phyloP scores from a whole-genome alignment of 306 rosid genomes.

The Senna siamea region DNA sequence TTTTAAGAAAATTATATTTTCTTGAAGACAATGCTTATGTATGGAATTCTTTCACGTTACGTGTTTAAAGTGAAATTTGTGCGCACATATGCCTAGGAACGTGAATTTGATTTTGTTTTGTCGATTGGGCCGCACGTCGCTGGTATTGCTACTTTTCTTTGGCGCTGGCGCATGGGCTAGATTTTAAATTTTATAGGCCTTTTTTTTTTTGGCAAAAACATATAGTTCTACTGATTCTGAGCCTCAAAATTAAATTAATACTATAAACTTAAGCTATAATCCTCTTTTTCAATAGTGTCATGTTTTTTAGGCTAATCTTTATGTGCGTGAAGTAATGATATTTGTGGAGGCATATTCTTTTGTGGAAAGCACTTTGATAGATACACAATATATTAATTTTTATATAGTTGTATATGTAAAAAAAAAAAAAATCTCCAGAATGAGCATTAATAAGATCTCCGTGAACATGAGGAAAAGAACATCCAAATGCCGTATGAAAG shows the following conservation, averaged over 20 bases:
- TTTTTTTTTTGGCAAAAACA: no score
- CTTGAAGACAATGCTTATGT: not conserved
- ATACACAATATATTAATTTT: no score
- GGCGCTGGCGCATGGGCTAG: not conserved
- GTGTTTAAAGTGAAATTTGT: not conserved
- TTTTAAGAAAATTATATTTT: not conserved
- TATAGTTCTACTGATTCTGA: not conserved
- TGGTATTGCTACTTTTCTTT: not conserved
- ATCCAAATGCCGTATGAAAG: not conserved
- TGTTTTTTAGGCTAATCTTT: not conserved
- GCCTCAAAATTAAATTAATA: not conserved
- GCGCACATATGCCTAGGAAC: not conserved
- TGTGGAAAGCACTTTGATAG: not conserved
- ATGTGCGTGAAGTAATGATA: not conserved
- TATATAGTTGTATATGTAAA: not conserved
- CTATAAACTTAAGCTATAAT: not conserved
- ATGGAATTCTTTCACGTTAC: not conserved
- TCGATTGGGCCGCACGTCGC: not conserved
- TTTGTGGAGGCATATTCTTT: not conserved
- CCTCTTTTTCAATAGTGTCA: not conserved
- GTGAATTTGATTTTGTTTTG: not conserved
- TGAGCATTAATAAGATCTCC: not conserved
- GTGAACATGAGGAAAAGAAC: not conserved
- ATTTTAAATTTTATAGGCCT: not conserved
- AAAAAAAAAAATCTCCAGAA: not conserved